Evolutionary conservation across 106 monocot species (phyloP).

Genomic region (Gastrodia elata): DNA sequence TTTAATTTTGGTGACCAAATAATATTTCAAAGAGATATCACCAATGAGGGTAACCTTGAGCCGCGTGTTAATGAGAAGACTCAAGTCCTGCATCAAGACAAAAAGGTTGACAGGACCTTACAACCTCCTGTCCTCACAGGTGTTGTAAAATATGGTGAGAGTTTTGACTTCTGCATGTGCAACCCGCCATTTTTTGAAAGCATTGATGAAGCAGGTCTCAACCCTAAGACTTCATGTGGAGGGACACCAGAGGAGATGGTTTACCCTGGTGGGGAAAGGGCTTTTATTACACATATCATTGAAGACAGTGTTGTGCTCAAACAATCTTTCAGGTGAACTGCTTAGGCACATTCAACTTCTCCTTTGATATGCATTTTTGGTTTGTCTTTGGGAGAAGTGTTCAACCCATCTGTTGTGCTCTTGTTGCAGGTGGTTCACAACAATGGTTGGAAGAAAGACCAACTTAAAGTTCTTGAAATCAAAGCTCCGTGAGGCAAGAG

Average conservation of each 20-base stretch:
- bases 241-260: conserved; percentile 86
- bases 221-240: conserved; percentile 86
- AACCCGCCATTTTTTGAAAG: conserved; percentile 95
- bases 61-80: background rate
- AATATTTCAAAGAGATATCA: background rate
- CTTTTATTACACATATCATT: conserved; percentile 73
- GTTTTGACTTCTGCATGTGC: conserved; percentile 98
- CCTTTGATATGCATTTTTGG: background rate
- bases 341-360: background rate
- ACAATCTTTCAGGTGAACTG: conserved; percentile 51
- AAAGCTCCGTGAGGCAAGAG: conserved; percentile 69
- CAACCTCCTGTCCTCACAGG: conserved; percentile 47
- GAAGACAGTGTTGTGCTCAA: conserved; percentile 79
- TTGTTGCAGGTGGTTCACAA: conserved; percentile 86
- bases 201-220: conserved; percentile 72
- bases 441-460: conserved; percentile 88
- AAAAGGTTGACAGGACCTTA: background rate
- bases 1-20: background rate
- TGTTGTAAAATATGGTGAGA: conserved; percentile 66
- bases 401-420: background rate
- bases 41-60: background rate
- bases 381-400: background rate
- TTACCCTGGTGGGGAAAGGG: conserved; percentile 73
- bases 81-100: conserved; percentile 1
- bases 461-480: conserved; percentile 67